Conservation (phyloP, 2,329 filamentous ascomycete genomes). For the Colletotrichum cereale region DNA sequence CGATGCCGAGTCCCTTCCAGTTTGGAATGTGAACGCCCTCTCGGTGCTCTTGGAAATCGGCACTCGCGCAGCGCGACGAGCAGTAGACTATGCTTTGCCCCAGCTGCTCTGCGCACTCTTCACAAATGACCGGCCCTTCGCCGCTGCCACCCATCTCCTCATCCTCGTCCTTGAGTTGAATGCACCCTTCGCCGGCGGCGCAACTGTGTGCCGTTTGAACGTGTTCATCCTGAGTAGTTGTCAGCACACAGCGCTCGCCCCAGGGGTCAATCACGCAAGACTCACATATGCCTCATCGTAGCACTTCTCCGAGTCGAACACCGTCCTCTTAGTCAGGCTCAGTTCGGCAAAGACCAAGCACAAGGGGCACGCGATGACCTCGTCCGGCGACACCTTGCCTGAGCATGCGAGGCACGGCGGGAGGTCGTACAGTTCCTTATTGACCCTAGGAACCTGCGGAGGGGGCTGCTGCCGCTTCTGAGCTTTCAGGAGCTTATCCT, state of each 20-base stretch:
- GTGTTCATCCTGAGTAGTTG: constrained; percentile 52
- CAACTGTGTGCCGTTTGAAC: constrained; percentile 56
- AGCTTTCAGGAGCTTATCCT: constrained; percentile 58
- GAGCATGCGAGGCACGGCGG: constrained; percentile 57
- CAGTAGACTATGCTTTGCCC: constrained; percentile 57
- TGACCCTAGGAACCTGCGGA: constrained; percentile 45
- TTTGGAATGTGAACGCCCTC: constrained; percentile 50
- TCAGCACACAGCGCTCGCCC: constrained; percentile 3
- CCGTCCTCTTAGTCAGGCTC: constrained; percentile 52
- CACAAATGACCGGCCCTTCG: constrained; percentile 55
- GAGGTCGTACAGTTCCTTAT: constrained; percentile 52
- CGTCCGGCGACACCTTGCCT: constrained; percentile 48
- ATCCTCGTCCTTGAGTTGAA: constrained; percentile 55
- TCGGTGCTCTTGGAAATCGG: constrained; percentile 57
- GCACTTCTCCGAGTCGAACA: constrained; percentile 62
- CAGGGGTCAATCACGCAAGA: constrained; percentile 17
- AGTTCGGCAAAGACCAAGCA: constrained; percentile 59
- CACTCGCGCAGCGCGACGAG: constrained; percentile 56
- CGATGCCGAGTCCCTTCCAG: constrained; percentile 44
- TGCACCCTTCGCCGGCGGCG: constrained; percentile 55
- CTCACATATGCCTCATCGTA: constrained; percentile 56
- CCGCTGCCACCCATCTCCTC: constrained; percentile 50
- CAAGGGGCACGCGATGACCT: constrained; percentile 57
- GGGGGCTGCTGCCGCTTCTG: constrained; percentile 48
- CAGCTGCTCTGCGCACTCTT: constrained; percentile 54